Percentiles rank a stretch among this genome's conserved stretches.
These are phyloP conservation scores for Debaryomyces singareniensis DNA, from an alignment of 1,139 yeast species.

Conservation along the genomic window DNA sequence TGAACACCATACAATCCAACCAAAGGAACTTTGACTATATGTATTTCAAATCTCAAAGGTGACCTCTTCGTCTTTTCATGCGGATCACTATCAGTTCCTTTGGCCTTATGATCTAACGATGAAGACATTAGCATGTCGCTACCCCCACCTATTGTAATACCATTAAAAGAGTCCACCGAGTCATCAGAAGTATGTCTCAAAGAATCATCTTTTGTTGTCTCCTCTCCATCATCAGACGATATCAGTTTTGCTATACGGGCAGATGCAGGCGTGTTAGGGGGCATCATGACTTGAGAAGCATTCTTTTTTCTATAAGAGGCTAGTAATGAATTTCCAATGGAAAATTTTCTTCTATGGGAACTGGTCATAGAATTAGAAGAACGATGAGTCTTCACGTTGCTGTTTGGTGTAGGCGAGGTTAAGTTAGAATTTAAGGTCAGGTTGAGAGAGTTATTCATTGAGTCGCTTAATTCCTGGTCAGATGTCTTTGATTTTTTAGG, in stretches of 20 bases:
- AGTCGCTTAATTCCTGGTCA: slow-evolving; percentile 35
- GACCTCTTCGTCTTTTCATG: slow-evolving; percentile 16
- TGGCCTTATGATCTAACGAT: slow-evolving; percentile 47
- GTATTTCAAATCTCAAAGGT: slow-evolving; percentile 85
- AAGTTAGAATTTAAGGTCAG: neutral
- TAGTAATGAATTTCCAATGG: slow-evolving; percentile 50
- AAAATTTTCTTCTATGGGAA: slow-evolving; percentile 56
- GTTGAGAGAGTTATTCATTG: slow-evolving; percentile 7
- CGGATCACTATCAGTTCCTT: slow-evolving; percentile 25
- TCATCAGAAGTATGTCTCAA: slow-evolving; percentile 36
- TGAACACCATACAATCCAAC: slow-evolving; percentile 91
- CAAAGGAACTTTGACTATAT: slow-evolving; percentile 87
- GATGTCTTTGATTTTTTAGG: slow-evolving; percentile 19
- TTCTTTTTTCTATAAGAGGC: slow-evolving; percentile 41
- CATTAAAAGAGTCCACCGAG: slow-evolving; percentile 58
- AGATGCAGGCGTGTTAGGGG: slow-evolving; percentile 48
- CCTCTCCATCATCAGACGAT: slow-evolving; percentile 33
- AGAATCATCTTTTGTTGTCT: slow-evolving; percentile 20
- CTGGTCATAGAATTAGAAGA: slow-evolving; percentile 16
- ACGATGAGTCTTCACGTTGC: slow-evolving; percentile 14
- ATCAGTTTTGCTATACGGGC: slow-evolving; percentile 35
- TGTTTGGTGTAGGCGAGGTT: slow-evolving; percentile 15
- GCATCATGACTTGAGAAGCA: slow-evolving; percentile 39
- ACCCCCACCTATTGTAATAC: slow-evolving; percentile 44
- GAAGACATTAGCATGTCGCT: slow-evolving; percentile 64